A percentile compares a stretch with the other conserved stretches of the same genome.
phyloP scores from a whole-genome alignment of 2,329 filamentous ascomycete species.

The Cryphonectria japonica region DNA sequence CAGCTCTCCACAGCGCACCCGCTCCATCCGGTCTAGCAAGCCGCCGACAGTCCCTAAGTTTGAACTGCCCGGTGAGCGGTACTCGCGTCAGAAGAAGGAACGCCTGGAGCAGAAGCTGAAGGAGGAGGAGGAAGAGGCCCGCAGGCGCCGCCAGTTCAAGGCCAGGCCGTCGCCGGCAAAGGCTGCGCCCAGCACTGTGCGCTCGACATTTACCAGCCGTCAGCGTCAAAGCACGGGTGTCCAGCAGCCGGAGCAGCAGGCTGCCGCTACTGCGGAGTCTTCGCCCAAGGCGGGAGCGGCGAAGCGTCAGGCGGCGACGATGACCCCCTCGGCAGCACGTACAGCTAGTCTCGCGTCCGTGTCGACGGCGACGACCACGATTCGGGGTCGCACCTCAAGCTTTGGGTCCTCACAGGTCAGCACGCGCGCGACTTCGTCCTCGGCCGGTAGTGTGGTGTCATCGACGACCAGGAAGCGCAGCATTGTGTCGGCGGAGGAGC shows the following conservation, averaged over 20 bases:
- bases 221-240: slow-evolving; percentile 25
- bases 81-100: slow-evolving; percentile 59
- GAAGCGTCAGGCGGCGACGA: slow-evolving; percentile 26
- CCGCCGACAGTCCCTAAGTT: slow-evolving; percentile 59
- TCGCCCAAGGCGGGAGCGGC: slow-evolving; percentile 27
- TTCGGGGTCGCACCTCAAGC: slow-evolving; percentile 36
- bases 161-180: slow-evolving; percentile 57
- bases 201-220: slow-evolving; percentile 60
- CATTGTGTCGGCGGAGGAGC: slow-evolving; percentile 54
- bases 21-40: slow-evolving; percentile 53
- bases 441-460: slow-evolving; percentile 46
- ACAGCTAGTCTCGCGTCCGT: slow-evolving; percentile 32
- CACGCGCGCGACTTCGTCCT: slow-evolving; percentile 50
- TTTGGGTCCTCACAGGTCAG: slow-evolving; percentile 36
- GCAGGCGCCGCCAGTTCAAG: slow-evolving; percentile 65
- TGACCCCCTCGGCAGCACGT: slow-evolving; percentile 22
- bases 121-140: slow-evolving; percentile 63
- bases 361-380: slow-evolving; percentile 27
- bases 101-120: slow-evolving; percentile 58
- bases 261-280: slow-evolving; percentile 13
- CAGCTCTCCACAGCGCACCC: slow-evolving; percentile 48
- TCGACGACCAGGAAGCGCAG: slow-evolving; percentile 45
- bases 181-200: slow-evolving; percentile 45
- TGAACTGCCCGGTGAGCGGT: slow-evolving; percentile 66
- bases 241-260: slow-evolving; percentile 1